Evolutionary conservation across 2,329 filamentous ascomycete genomes (phyloP), one percentile per base, ranked within the genome.

Genomic region (Colletotrichum graminicola): DNA sequence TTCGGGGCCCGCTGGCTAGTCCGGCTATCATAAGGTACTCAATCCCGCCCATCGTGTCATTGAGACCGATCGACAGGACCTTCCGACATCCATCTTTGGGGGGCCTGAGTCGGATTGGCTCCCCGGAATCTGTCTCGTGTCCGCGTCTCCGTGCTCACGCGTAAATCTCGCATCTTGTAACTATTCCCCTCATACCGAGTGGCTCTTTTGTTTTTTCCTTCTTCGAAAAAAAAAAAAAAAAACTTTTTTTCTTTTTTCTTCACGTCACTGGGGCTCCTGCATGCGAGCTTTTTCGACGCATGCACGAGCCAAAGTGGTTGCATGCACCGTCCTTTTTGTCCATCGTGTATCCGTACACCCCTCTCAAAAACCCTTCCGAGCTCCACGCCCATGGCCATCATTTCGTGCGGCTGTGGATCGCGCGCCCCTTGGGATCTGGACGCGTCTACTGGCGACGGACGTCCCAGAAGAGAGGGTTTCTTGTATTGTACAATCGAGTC

Each of bases 271-370:
- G 61, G 32, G 16, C 29, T 61, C 11, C 62, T 71, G 65, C 45
- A 71, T 64, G 69, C 60, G 54, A 54, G 59, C 55, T 47, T 32
- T 63, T n/a, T 63, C n/a, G 57, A 67, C 41, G 34, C 65, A 69
- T 69, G 69, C 60, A 45, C 32, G 26, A 7, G 36, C 41, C 55
- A 49, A 64, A 69, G 65, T 71, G 69, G 69, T 71, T 71, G 69
- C 69, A 71, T 71, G 65, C 59, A 49, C 47, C 43, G 16, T 49
- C 26, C 21, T 66, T 23, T 26, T 49, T 57, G 56, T 47, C 11
- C 51, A 64, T 59, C 66, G 36, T 10, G 29, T 57, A n/a, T n/a
- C n/a, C n/a, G n/a, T n/a, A 43, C 21, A 3, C 43, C 43, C 39
- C 39, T 14, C 43, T 45, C 18, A 45, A 45, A 21, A 21, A 18